A percentile compares a stretch with the other conserved stretches of the same genome.
Evolutionary conservation across 2,329 filamentous ascomycete genomes (phyloP).

Genomic region (Orbilia ellipsospora): DNA sequence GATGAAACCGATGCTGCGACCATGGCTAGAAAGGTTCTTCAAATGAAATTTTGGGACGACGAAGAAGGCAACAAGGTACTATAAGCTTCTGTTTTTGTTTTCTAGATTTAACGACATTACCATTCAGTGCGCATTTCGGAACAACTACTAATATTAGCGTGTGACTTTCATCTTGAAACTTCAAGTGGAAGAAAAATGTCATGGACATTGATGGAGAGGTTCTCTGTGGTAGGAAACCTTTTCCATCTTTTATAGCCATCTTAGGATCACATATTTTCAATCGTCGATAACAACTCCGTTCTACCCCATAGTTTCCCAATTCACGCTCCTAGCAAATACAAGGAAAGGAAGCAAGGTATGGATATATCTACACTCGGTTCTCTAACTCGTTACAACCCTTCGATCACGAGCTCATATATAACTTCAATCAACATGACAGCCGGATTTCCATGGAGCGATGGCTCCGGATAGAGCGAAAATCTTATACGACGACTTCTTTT

Average conservation of each 20-base stretch:
- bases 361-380: no score
- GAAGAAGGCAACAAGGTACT: conserved; percentile 72
- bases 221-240: conserved; percentile 76
- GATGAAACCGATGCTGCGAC: conserved; percentile 87
- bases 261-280: neutral
- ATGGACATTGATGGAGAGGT: conserved; percentile 89
- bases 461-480: conserved; percentile 79
- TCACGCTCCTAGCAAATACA: conserved; percentile 90
- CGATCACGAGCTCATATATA: neutral
- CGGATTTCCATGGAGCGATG: conserved; percentile 91
- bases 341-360: conserved; percentile 81
- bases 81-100: no score
- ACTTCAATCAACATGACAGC: conserved; percentile 65
- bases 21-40: conserved; percentile 85
- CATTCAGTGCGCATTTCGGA: no score
- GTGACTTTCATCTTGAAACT: neutral
- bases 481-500: conserved; percentile 85
- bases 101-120: no score
- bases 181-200: conserved; percentile 88
- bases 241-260: neutral
- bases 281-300: neutral
- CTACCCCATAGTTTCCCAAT: conserved; percentile 81
- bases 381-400: neutral
- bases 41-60: conserved; percentile 91
- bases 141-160: no score